Base-by-base conservation (phyloP, 1,284 basidiomycete genomes). In the Ustilago shanxiensis region DNA sequence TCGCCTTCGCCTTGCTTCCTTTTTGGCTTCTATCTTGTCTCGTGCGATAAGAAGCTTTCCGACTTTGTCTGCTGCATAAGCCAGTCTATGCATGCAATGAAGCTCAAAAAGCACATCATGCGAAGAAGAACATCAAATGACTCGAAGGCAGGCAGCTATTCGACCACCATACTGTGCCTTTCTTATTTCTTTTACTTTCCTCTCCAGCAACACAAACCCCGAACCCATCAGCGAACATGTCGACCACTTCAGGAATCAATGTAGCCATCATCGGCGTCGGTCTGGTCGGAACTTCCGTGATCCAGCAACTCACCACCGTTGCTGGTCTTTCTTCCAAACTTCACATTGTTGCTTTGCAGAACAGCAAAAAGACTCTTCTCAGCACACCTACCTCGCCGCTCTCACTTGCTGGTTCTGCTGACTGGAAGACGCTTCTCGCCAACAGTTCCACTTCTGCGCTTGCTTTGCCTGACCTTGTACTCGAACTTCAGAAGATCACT, bases 311-410 rank as follows among this genome's bases (percentile, higher is more conserved):
- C 28, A 67, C 77, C 24, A 75, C 83, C 13, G 71, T 79, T 24
- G 51, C 79, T 0, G 44, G 57, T 16, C 73, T 82, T 39, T 68
- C 76, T 24, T 66, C 79, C 14, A 63, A 71, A 49, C 67, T 83
- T 33, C 69, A 77, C 63, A 81, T 85, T 37, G 79, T 86, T 20
- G 71, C 79, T 1, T 61, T 86, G 22, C 83, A 85, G 63, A 86
- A 86, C 73, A 81, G 77, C 68, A 83, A 82, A 53, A 84, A 85
- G 77, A 79, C 81, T 26, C 77, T 86, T 13, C 66, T 85, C n/a
- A 72, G 77, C 35, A 66, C 68, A 13, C 66, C 70, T 8, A 37
- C 72, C 10, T 64, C 73, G 10, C 65, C 60, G 1, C 64, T 80
- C 28, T 59, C 66, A 28, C 56, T 83, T 22, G 56, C 53, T 18